These are phyloP conservation scores for Dactylellina cionopaga DNA, from an alignment of 2,329 filamentous ascomycete species.

Conservation along the genomic window DNA sequence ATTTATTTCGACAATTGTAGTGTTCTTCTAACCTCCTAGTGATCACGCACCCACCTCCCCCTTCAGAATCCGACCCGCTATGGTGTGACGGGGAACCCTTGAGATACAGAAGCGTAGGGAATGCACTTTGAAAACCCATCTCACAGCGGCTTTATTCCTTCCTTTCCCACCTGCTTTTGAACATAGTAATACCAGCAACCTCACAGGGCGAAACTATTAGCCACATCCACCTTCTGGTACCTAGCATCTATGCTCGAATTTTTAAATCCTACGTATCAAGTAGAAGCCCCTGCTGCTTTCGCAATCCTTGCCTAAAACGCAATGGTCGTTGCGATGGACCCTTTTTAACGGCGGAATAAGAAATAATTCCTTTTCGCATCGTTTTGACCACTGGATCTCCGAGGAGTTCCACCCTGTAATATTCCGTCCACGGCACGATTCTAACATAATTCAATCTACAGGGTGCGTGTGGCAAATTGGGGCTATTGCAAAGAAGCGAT, in stretches of 20 bases:
- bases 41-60: too few species aligned
- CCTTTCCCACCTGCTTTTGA: too few species aligned
- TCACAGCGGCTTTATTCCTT: too few species aligned
- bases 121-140: too few species aligned
- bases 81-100: neutral
- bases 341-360: neutral
- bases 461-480: neutral
- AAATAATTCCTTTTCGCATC: neutral
- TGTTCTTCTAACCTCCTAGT: too few species aligned
- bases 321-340: neutral
- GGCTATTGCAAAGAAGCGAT: neutral
- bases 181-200: too few species aligned
- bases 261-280: constrained; percentile 4
- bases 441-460: neutral
- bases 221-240: too few species aligned
- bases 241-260: too few species aligned
- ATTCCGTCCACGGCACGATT: neutral
- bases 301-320: neutral
- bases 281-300: neutral
- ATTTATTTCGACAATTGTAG: neutral
- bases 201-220: too few species aligned
- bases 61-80: neutral
- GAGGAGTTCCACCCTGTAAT: neutral
- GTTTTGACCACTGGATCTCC: neutral
- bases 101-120: too few species aligned